Evolutionary conservation across 73 alveolate genomes (phyloP).

Genomic region (Stentor roeselii): DNA sequence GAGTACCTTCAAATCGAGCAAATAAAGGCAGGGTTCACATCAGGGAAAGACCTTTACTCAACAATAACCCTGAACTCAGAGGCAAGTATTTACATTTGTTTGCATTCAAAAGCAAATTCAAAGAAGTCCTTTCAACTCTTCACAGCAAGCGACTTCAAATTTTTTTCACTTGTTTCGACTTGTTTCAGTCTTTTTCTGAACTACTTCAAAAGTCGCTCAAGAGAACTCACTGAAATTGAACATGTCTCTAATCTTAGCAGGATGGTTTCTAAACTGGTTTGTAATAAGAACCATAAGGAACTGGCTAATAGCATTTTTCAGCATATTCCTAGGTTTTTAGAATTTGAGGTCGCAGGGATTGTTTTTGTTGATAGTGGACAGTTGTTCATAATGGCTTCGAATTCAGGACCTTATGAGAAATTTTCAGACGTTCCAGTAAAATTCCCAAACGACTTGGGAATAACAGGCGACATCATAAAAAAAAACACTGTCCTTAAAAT

Average conservation of each 20-base stretch:
- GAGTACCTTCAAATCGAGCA: too few relatives aligned
- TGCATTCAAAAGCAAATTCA: too few relatives aligned
- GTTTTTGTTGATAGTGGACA: background rate
- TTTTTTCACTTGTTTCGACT: too few relatives aligned
- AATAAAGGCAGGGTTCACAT: too few relatives aligned
- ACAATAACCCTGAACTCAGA: too few relatives aligned
- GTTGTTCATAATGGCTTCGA: background rate
- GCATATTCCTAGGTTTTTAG: background rate
- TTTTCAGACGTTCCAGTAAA: background rate
- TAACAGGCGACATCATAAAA: background rate
- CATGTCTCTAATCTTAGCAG: background rate
- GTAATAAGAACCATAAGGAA: background rate
- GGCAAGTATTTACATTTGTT: too few relatives aligned
- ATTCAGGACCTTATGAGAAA: background rate
- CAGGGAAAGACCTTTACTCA: too few relatives aligned
- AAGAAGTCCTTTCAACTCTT: too few relatives aligned
- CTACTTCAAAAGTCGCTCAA: too few relatives aligned
- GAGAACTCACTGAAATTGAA: background rate
- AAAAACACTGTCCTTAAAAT: background rate
- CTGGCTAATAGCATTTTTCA: background rate
- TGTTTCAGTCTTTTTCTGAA: too few relatives aligned
- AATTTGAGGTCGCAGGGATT: background rate
- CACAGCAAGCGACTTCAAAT: too few relatives aligned
- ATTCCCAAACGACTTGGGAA: background rate
- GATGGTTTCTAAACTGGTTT: background rate